Conservation (phyloP, 2,329 filamentous ascomycete genomes). For the Colletotrichum sp. region DNA sequence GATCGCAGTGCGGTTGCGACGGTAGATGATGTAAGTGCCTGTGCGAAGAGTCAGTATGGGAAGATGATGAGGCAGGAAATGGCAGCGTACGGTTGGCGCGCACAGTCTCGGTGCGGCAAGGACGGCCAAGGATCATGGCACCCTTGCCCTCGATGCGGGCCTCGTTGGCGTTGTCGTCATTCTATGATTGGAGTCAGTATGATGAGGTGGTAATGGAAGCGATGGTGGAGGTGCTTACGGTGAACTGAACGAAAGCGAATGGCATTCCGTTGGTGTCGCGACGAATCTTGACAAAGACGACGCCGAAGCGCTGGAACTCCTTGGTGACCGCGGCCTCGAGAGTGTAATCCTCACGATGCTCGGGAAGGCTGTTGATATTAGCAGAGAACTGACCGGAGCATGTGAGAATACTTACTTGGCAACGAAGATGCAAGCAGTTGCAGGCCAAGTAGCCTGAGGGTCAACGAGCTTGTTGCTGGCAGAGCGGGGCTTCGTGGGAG, state of each 20-base stretch:
- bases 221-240: constrained; percentile 45
- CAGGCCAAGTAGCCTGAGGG: constrained; percentile 57
- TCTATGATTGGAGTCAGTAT: constrained; percentile 41
- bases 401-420: constrained; percentile 60
- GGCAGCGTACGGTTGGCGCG: constrained; percentile 59
- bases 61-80: not conserved
- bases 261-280: constrained; percentile 64
- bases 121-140: constrained; percentile 56
- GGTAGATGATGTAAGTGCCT: constrained; percentile 57
- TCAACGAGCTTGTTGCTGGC: constrained; percentile 32
- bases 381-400: not conserved
- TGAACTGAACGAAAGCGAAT: constrained; percentile 69
- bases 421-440: constrained; percentile 66
- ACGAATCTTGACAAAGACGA: constrained; percentile 67
- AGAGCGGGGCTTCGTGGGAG: constrained; percentile 7
- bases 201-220: too few relatives aligned
- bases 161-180: constrained; percentile 49
- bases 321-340: constrained; percentile 58
- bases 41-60: constrained; percentile 24
- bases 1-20: constrained; percentile 39
- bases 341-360: constrained; percentile 51
- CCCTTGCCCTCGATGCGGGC: constrained; percentile 55
- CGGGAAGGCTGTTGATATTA: constrained; percentile 50
- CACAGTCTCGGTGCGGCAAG: constrained; percentile 64
- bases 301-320: constrained; percentile 59